A percentile compares a stretch with the other conserved stretches of the same genome.
phyloP scores from a whole-genome alignment of 2,329 filamentous ascomycete species.

The Juglanconis oblonga region DNA sequence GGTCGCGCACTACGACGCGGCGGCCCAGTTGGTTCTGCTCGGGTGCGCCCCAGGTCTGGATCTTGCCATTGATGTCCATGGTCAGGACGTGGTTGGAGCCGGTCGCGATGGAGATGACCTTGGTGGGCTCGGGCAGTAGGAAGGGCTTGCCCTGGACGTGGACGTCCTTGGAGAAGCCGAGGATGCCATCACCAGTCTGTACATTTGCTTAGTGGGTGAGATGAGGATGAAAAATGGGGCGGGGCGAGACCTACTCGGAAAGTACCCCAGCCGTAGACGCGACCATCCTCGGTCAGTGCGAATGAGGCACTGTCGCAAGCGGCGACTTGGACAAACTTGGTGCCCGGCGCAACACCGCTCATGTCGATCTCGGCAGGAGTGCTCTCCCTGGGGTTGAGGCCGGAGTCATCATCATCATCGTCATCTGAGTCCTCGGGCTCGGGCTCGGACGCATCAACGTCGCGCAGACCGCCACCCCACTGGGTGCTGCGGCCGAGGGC shows the following conservation, averaged over 20 bases:
- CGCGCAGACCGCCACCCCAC: constrained; percentile 56
- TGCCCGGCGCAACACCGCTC: constrained; percentile 25
- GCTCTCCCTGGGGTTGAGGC: constrained; percentile 61
- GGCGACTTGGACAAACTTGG: constrained; percentile 55
- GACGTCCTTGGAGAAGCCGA: constrained; percentile 30
- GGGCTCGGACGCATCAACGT: constrained; percentile 50
- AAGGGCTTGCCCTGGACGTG: constrained; percentile 46
- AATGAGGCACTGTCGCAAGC: constrained; percentile 75
- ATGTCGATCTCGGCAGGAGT: constrained; percentile 60
- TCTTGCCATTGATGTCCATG: constrained; percentile 60
- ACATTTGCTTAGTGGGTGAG: constrained; percentile 9
- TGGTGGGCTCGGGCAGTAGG: constrained; percentile 61
- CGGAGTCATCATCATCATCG: constrained; percentile 32
- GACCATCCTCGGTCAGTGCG: constrained; percentile 70
- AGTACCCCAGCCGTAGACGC: constrained; percentile 81
- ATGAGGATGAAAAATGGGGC: background rate
- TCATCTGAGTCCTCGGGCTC: constrained; percentile 45
- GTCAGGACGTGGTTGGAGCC: constrained; percentile 72
- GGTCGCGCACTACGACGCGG: constrained; percentile 56
- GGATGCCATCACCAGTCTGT: constrained; percentile 47
- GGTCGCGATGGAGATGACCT: constrained; percentile 61
- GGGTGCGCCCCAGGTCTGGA: constrained; percentile 70
- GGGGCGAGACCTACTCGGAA: constrained; percentile 53
- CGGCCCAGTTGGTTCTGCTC: constrained; percentile 65
- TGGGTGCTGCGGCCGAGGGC: constrained; percentile 73